Percentiles rank a stretch among this genome's conserved stretches.
phyloP scores from a whole-genome alignment of 331 rosid genomes.

The Pyracantha coccinea region DNA sequence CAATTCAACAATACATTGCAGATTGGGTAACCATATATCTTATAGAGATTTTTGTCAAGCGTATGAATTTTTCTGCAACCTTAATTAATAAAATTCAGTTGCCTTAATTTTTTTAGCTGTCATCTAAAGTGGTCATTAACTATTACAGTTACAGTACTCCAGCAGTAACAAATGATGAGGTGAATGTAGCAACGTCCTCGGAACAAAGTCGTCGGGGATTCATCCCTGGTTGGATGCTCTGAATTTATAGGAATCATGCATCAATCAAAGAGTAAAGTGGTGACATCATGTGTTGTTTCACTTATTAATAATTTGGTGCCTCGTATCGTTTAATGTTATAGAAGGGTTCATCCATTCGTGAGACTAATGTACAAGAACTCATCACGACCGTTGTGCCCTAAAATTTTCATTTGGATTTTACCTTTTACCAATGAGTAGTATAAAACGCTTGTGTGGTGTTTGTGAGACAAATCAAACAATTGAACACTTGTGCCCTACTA shows the following conservation, averaged over 20 bases:
- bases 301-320: no score
- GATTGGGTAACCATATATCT: slow-evolving; percentile 29
- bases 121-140: not conserved
- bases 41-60: not conserved
- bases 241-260: not conserved
- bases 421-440: no score
- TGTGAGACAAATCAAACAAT: no score
- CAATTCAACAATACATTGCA: slow-evolving; percentile 32
- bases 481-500: no score
- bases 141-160: slow-evolving; percentile 15
- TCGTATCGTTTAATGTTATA: no score
- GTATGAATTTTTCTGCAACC: not conserved
- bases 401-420: no score
- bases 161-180: slow-evolving; percentile 7
- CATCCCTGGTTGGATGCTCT: slow-evolving; percentile 45
- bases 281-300: no score
- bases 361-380: no score
- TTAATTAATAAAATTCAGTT: not conserved
- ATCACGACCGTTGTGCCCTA: no score
- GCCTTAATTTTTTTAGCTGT: not conserved
- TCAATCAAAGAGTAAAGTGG: not conserved
- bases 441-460: no score
- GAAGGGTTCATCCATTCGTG: no score
- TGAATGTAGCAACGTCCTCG: slow-evolving; percentile 25
- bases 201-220: slow-evolving; percentile 19